A percentile compares a stretch with the other conserved stretches of the same genome.
phyloP scores from a whole-genome alignment of 768 basidiomycete genomes.

The Strobilomyces confusus region DNA sequence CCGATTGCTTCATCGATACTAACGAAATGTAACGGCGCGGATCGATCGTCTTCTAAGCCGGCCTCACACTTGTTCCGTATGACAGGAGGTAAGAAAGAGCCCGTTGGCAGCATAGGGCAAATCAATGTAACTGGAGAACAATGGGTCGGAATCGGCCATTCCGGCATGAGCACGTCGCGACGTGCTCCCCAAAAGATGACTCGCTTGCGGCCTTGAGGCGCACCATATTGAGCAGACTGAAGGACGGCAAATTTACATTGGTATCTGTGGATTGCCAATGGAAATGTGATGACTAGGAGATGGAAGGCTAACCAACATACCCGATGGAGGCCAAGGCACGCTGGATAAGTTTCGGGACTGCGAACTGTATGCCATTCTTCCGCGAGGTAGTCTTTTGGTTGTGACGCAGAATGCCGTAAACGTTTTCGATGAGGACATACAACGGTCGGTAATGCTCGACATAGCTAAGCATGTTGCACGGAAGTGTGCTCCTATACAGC shows the following conservation, averaged over 20 bases:
- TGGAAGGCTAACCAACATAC: constrained; percentile 35
- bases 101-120: constrained; percentile 42
- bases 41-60: constrained; percentile 33
- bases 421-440: constrained; percentile 73
- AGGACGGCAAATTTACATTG: constrained; percentile 63
- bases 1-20: constrained; percentile 63
- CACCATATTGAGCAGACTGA: constrained; percentile 70
- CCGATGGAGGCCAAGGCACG: constrained; percentile 59
- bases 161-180: constrained; percentile 52
- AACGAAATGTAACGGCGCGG: constrained; percentile 56
- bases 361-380: constrained; percentile 42
- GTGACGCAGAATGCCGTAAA: constrained; percentile 54
- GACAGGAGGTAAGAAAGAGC: constrained; percentile 37
- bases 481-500: constrained; percentile 49
- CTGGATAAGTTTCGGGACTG: constrained; percentile 64
- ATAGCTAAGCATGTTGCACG: constrained; percentile 67
- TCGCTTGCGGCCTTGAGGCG: constrained; percentile 62
- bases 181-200: constrained; percentile 69
- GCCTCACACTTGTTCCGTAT: constrained; percentile 39
- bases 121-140: constrained; percentile 36
- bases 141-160: constrained; percentile 64
- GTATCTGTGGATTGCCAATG: constrained; percentile 35
- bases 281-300: not conserved
- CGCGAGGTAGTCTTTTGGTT: constrained; percentile 40
- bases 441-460: constrained; percentile 60